A percentile compares a stretch with the other conserved stretches of the same genome.
Evolutionary conservation across 2,329 filamentous ascomycete species (phyloP).

Genomic region (Aspergillus pseudonomiae): DNA sequence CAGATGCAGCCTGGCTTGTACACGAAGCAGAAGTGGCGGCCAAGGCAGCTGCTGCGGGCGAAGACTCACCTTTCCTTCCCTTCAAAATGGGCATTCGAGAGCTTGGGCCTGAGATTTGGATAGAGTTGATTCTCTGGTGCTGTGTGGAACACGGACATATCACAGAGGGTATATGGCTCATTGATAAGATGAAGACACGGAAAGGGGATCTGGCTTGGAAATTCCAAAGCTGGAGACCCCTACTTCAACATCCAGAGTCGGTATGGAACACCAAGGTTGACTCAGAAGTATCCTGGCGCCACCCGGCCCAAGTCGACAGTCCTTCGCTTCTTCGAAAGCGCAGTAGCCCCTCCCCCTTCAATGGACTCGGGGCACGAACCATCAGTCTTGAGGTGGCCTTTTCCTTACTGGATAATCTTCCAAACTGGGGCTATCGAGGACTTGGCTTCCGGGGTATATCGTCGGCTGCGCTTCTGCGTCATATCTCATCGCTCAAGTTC

Average conservation of each 20-base stretch:
- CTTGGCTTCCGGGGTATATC: slow-evolving; percentile 36
- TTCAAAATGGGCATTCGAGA: slow-evolving; percentile 47
- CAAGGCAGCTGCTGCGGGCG: slow-evolving; percentile 39
- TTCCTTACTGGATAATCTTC: slow-evolving; percentile 57
- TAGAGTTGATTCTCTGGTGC: slow-evolving; percentile 55
- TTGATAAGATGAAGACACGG: slow-evolving; percentile 36
- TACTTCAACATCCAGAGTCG: slow-evolving; percentile 30
- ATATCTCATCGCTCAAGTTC: slow-evolving; percentile 25
- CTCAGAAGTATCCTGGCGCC: slow-evolving; percentile 39
- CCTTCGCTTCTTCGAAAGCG: slow-evolving; percentile 19
- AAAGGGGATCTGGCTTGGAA: slow-evolving; percentile 39
- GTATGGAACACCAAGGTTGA: slow-evolving; percentile 41
- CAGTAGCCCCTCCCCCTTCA: slow-evolving; percentile 31
- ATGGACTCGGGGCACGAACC: slow-evolving; percentile 49
- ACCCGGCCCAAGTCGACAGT: slow-evolving; percentile 25
- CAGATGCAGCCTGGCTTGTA: slow-evolving; percentile 50
- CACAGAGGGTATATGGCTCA: slow-evolving; percentile 44
- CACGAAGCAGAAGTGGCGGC: slow-evolving; percentile 43
- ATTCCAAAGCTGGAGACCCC: slow-evolving; percentile 43
- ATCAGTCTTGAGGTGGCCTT: slow-evolving; percentile 62
- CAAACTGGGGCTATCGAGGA: slow-evolving; percentile 50
- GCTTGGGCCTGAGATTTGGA: slow-evolving; percentile 52
- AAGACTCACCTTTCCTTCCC: slow-evolving; percentile 42
- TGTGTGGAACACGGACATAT: slow-evolving; percentile 52
- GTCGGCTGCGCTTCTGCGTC: slow-evolving; percentile 32